Conservation (phyloP, 2,329 filamentous ascomycete genomes). For the Ophiostoma sp. region DNA sequence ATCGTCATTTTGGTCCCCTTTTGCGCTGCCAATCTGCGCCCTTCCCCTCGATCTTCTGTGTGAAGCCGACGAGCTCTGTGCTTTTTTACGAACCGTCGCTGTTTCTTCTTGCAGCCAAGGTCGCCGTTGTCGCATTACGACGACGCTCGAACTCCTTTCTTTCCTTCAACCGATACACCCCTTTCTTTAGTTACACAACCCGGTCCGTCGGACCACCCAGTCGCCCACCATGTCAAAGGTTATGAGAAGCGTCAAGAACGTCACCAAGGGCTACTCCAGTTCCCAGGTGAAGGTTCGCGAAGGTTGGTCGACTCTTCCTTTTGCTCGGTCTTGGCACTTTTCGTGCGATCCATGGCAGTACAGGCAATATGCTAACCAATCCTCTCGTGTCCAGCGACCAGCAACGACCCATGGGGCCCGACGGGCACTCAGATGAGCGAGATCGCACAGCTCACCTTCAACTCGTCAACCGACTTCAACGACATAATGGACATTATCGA, state of each 20-base stretch:
- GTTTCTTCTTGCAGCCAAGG: neutral
- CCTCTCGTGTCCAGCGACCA: constrained; percentile 70
- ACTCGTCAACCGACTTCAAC: constrained; percentile 97
- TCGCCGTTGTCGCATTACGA: constrained; percentile 7
- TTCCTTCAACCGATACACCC: neutral
- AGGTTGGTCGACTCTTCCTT: constrained; percentile 59
- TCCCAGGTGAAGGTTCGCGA: constrained; percentile 98
- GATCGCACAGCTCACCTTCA: constrained; percentile 96
- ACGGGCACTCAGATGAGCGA: constrained; percentile 98
- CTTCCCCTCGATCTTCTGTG: neutral
- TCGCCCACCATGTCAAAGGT: constrained; percentile 82
- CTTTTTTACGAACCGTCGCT: neutral
- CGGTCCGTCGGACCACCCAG: constrained; percentile 27
- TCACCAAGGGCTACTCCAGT: constrained; percentile 96
- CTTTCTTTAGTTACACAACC: neutral
- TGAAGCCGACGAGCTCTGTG: neutral
- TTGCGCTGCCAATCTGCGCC: neutral
- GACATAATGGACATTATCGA: constrained; percentile 99
- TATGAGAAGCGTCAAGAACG: constrained; percentile 96
- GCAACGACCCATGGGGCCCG: constrained; percentile 98
- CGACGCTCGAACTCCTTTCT: neutral
- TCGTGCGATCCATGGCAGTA: neutral
- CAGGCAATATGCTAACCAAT: neutral
- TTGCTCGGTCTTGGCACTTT: neutral
- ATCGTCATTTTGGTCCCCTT: neutral